Percentiles rank a stretch among this genome's conserved stretches.
phyloP scores from a whole-genome alignment of 192 early-diverging fungal genomes.

The Phycomyces blakesleeanus region DNA sequence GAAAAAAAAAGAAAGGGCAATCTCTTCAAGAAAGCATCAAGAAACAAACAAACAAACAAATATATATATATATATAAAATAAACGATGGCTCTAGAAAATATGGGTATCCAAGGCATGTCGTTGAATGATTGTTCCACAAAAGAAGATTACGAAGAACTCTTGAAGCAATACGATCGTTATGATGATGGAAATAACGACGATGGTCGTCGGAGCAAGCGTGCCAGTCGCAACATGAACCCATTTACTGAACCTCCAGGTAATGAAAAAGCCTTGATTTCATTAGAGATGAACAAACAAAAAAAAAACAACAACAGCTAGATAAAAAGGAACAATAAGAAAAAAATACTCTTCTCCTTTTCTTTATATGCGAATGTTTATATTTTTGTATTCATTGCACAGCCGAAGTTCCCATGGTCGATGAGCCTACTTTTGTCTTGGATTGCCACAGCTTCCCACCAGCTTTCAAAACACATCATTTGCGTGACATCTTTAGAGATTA shows the following conservation, averaged over 20 bases:
- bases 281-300: too few species aligned
- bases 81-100: slow-evolving; percentile 1
- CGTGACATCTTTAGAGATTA: slow-evolving; percentile 63
- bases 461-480: slow-evolving; percentile 67
- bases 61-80: too few species aligned
- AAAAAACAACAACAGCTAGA: too few species aligned
- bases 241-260: slow-evolving; percentile 26
- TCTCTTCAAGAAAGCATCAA: too few species aligned
- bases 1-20: neutral
- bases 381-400: slow-evolving; percentile 11
- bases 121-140: neutral
- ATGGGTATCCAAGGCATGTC: slow-evolving; percentile 1
- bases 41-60: too few species aligned
- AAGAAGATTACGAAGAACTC: slow-evolving; percentile 36
- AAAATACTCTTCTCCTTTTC: too few species aligned
- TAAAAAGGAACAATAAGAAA: too few species aligned
- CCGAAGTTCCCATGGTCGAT: slow-evolving; percentile 28
- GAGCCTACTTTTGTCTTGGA: slow-evolving; percentile 48
- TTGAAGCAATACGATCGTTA: slow-evolving; percentile 33
- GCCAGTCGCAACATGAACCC: slow-evolving; percentile 27
- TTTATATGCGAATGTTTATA: too few species aligned
- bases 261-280: neutral
- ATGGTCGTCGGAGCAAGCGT: slow-evolving; percentile 19
- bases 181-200: slow-evolving; percentile 7
- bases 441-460: slow-evolving; percentile 56